Evolutionary conservation across 495 filamentous ascomycete species (phyloP).

Genomic region (Lophiotrema nucula): DNA sequence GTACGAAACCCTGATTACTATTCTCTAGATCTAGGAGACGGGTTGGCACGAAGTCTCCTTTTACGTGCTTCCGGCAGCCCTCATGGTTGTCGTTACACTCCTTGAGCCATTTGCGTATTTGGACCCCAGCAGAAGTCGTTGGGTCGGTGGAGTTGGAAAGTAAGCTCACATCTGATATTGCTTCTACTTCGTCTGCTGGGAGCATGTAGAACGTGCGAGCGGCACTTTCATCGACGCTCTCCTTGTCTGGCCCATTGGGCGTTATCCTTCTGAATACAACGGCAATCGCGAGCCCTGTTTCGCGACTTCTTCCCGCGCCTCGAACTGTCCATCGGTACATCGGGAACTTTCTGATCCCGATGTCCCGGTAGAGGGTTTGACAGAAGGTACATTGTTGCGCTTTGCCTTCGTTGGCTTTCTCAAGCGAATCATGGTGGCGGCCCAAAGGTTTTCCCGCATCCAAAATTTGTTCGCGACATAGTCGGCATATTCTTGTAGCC

Average conservation of each 20-base stretch:
- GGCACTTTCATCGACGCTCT: not conserved
- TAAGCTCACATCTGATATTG: not conserved
- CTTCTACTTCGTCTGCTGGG: not conserved
- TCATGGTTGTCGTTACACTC: not conserved
- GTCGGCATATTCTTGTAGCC: not conserved
- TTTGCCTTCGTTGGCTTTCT: not conserved
- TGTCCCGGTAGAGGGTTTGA: not conserved
- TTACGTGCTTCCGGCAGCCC: not conserved
- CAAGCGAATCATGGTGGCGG: not conserved
- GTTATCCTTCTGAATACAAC: not conserved
- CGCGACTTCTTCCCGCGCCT: not conserved
- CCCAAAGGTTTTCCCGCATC: not conserved
- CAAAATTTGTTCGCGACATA: not conserved
- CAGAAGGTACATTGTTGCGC: not conserved
- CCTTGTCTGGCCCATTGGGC: not conserved
- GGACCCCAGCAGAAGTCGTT: not conserved
- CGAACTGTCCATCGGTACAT: not conserved
- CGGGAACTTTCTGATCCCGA: not conserved
- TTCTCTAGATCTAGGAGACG: not conserved
- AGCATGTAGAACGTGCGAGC: not conserved
- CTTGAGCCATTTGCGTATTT: not conserved
- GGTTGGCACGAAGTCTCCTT: not conserved
- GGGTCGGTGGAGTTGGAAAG: not conserved
- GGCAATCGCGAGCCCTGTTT: not conserved
- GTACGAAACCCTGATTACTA: not conserved